Evolutionary conservation across 306 rosid species (phyloP).

Genomic region (Morella rubra): DNA sequence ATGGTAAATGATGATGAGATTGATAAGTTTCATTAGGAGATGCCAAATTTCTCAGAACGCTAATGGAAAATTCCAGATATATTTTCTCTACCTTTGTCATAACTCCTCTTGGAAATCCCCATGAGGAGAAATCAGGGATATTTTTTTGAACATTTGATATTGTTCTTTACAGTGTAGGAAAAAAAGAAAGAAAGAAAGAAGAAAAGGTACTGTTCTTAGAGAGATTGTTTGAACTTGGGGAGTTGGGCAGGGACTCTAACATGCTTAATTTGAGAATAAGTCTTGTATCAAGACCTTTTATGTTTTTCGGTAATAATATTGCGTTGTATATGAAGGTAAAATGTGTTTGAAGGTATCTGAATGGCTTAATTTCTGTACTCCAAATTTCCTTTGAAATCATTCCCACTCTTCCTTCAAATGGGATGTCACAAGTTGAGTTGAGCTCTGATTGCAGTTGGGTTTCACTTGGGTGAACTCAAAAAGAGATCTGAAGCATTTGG

Average conservation of each 20-base stretch:
- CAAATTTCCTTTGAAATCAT: neutral
- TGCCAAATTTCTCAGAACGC: neutral
- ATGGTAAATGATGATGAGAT: neutral
- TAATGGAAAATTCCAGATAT: neutral
- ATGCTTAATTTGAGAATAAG: neutral
- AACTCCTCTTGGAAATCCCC: neutral
- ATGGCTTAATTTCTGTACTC: neutral
- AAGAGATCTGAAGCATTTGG: neutral
- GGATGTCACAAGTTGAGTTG: neutral
- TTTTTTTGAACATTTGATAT: neutral
- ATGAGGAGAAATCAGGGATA: neutral
- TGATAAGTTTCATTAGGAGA: neutral
- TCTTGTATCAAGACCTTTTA: neutral
- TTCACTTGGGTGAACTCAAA: neutral
- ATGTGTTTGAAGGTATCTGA: neutral
- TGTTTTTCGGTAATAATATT: neutral
- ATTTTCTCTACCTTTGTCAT: neutral
- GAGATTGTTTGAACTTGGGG: neutral
- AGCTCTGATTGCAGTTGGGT: neutral
- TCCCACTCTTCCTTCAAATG: neutral
- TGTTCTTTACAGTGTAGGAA: no score
- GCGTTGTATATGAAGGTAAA: neutral
- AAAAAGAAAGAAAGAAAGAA: no score
- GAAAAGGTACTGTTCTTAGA: neutral
- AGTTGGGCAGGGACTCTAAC: neutral